Evolutionary conservation across 1,139 yeast genomes (phyloP).

Genomic region (Kodamaea anthophila): DNA sequence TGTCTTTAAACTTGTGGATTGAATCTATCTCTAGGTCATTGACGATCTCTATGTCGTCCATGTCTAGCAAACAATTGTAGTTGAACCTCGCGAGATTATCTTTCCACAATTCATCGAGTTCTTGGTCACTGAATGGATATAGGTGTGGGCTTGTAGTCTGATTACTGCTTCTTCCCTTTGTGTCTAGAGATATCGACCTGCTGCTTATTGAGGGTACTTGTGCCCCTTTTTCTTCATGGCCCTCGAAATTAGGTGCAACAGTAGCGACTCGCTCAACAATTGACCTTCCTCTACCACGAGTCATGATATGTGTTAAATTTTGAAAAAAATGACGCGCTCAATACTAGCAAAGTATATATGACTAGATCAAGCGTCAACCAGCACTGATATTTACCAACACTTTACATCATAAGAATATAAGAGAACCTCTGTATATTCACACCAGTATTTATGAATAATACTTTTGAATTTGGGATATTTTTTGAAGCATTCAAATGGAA

Average conservation of each 20-base stretch:
- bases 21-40: constrained; percentile 26
- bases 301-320: constrained; percentile 13
- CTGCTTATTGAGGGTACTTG: constrained; percentile 6
- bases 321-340: too few relatives aligned
- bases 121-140: constrained; percentile 36
- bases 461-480: constrained; percentile 1
- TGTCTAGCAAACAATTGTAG: constrained; percentile 30
- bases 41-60: constrained; percentile 25
- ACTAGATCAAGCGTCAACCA: too few relatives aligned
- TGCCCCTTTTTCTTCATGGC: constrained; percentile 12
- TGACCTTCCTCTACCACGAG: constrained; percentile 44
- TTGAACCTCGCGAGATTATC: constrained; percentile 29
- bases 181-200: constrained; percentile 13
- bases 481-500: constrained; percentile 12
- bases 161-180: constrained; percentile 1
- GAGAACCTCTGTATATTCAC: too few relatives aligned
- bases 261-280: constrained; percentile 42
- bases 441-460: background rate
- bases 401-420: too few relatives aligned
- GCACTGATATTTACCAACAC: too few relatives aligned
- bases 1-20: constrained; percentile 34
- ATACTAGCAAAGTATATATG: too few relatives aligned
- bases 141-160: constrained; percentile 4
- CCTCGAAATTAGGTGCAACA: constrained; percentile 27
- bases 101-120: constrained; percentile 28